Percentiles rank a stretch among this genome's conserved stretches.
Conservation (phyloP, 176 grass and related monocot genomes). For the Hyparrhenia diplandra region DNA sequence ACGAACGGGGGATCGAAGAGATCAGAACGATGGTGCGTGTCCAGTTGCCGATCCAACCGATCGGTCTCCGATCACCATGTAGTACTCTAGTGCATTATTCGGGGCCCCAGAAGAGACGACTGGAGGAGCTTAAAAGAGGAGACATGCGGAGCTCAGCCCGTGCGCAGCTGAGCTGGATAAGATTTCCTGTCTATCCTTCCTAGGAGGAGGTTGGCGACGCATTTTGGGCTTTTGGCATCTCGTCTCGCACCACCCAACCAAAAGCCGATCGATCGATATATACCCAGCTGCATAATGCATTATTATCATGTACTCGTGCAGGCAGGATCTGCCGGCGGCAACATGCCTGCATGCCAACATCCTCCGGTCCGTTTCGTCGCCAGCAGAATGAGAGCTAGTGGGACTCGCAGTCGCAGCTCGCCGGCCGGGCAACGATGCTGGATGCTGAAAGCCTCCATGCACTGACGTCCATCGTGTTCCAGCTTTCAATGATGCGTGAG, state of each 20-base stretch:
- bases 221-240: conserved; percentile 12
- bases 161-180: conserved; percentile 13
- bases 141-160: conserved; percentile 11
- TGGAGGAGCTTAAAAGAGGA: conserved; percentile 46
- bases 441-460: background rate
- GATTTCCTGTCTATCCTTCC: background rate
- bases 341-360: background rate
- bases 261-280: conserved; percentile 2
- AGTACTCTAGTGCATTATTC: background rate
- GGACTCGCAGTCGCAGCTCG: background rate
- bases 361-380: background rate
- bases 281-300: background rate
- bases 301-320: background rate
- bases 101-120: conserved; percentile 4
- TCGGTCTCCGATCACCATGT: background rate
- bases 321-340: background rate
- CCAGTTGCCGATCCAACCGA: background rate
- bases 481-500: conserved; percentile 9
- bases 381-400: background rate
- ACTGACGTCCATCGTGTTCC: background rate
- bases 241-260: background rate
- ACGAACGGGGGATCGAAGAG: no score
- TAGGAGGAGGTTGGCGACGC: background rate
- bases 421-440: background rate
- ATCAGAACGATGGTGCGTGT: no score